These are phyloP conservation scores for Xylariaceae sp. DNA, from an alignment of 2,329 filamentous ascomycete species.

Conservation along the genomic window DNA sequence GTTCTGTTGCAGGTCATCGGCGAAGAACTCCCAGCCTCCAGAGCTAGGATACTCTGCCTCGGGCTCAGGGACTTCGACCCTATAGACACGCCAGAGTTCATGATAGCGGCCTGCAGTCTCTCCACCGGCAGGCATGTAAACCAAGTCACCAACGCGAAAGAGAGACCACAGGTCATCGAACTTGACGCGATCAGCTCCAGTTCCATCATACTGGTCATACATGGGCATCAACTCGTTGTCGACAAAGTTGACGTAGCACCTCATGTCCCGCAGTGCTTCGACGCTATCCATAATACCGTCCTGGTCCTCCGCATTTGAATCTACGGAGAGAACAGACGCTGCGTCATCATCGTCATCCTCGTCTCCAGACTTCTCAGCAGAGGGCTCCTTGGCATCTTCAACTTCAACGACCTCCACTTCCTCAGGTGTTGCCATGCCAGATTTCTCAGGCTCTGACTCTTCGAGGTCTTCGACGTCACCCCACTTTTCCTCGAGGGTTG, in stretches of 20 bases:
- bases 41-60: conserved; percentile 29
- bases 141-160: conserved; percentile 39
- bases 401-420: conserved; percentile 28
- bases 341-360: conserved; percentile 38
- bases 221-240: conserved; percentile 41
- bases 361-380: conserved; percentile 13
- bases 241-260: conserved; percentile 44
- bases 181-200: conserved; percentile 31
- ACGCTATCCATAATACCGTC: conserved; percentile 38
- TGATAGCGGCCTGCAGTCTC: conserved; percentile 38
- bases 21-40: conserved; percentile 37
- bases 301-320: conserved; percentile 37
- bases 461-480: conserved; percentile 36
- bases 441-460: conserved; percentile 24
- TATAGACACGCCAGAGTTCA: conserved; percentile 40
- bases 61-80: conserved; percentile 30
- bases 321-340: conserved; percentile 35
- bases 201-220: conserved; percentile 28
- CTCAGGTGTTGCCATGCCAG: conserved; percentile 24
- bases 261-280: conserved; percentile 40
- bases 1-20: conserved; percentile 32
- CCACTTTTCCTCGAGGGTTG: conserved; percentile 41
- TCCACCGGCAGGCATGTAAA: conserved; percentile 38
- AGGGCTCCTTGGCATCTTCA: conserved; percentile 9
- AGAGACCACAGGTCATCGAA: conserved; percentile 44